phyloP scores from a whole-genome alignment of 768 basidiomycete genomes.

The Solioccasus polychromus region DNA sequence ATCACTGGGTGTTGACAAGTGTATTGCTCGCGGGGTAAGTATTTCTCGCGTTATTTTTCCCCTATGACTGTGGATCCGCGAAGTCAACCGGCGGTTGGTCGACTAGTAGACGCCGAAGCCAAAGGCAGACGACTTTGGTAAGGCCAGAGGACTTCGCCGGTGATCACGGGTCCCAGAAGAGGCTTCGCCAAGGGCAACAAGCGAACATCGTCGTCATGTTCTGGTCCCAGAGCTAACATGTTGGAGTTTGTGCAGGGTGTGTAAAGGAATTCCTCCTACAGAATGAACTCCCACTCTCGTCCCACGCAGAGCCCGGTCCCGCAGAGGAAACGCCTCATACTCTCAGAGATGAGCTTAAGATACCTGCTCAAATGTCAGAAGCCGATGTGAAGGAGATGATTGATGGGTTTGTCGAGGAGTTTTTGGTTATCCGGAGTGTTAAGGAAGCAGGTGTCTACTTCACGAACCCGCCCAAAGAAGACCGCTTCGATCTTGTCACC shows the following conservation, averaged over 20 bases:
- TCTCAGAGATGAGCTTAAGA: constrained; percentile 50
- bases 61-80: no score
- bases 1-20: no score
- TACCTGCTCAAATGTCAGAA: constrained; percentile 52
- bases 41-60: no score
- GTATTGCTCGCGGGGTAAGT: no score
- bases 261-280: constrained; percentile 54
- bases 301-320: constrained; percentile 67
- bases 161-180: constrained; percentile 81
- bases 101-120: no score
- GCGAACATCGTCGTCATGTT: constrained; percentile 73
- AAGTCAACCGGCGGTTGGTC: no score
- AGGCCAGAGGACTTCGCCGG: constrained; percentile 70
- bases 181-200: constrained; percentile 75
- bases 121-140: constrained; percentile 89
- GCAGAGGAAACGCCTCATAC: constrained; percentile 43
- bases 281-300: constrained; percentile 69
- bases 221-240: constrained; percentile 82
- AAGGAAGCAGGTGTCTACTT: constrained; percentile 90
- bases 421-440: constrained; percentile 78
- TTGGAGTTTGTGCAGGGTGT: constrained; percentile 50
- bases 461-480: constrained; percentile 60
- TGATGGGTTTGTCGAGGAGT: constrained; percentile 79
- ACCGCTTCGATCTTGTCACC: constrained; percentile 67
- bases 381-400: constrained; percentile 73